These are phyloP conservation scores for Eucalyptus polyanthemos DNA, from an alignment of 345 rosid genomes.

Conservation along the genomic window DNA sequence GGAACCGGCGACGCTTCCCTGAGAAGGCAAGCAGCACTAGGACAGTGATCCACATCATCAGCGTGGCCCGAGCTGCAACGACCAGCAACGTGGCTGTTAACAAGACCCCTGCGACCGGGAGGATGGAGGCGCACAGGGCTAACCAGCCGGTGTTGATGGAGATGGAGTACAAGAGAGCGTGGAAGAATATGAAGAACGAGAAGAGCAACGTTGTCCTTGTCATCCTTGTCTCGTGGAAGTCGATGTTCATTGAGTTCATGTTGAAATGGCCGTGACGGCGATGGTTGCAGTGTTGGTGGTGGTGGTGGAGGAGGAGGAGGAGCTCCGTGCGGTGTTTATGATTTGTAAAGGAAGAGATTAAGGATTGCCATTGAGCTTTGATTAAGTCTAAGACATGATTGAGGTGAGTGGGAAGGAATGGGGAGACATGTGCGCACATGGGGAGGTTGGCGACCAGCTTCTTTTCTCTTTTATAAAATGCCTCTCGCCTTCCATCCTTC, in stretches of 20 bases:
- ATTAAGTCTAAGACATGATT: neutral
- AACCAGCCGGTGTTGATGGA: neutral
- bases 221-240: neutral
- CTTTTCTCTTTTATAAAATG: neutral
- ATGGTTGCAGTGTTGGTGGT: neutral
- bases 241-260: neutral
- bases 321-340: neutral
- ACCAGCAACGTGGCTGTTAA: slow-evolving; percentile 1
- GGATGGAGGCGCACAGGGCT: neutral
- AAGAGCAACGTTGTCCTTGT: neutral
- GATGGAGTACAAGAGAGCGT: neutral
- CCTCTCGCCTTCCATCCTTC: neutral
- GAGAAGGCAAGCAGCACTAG: slow-evolving; percentile 33
- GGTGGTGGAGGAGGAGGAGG: neutral
- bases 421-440: slow-evolving; percentile 21
- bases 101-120: slow-evolving; percentile 11
- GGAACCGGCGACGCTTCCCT: slow-evolving; percentile 30
- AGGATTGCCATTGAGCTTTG: neutral
- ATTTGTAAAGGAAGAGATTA: neutral
- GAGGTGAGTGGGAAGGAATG: neutral
- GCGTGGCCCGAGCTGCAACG: slow-evolving; percentile 32
- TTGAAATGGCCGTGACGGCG: neutral
- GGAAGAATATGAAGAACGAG: neutral
- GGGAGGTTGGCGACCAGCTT: slow-evolving; percentile 2
- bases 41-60: slow-evolving; percentile 41